Conservation (phyloP, 2,329 filamentous ascomycete species). For the Venturia oleaginea region DNA sequence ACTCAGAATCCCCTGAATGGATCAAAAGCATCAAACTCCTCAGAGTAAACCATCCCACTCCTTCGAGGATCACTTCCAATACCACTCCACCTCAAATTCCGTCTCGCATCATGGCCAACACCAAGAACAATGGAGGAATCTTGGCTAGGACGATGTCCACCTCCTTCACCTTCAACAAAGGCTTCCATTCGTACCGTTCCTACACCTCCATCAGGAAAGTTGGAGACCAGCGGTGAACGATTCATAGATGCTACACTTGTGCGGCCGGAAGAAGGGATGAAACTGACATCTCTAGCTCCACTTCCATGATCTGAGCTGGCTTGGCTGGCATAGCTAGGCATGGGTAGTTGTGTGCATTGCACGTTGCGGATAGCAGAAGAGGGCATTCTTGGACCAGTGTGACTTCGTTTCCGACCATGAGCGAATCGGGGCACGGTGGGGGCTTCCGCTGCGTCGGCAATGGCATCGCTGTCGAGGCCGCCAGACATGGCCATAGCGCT, state of each 20-base stretch:
- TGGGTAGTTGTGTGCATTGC: background rate
- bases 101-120: background rate
- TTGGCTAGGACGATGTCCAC: constrained; percentile 8
- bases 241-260: constrained; percentile 41
- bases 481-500: constrained; percentile 5
- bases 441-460: constrained; percentile 59
- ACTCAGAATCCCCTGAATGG: constrained; percentile 29
- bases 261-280: constrained; percentile 21
- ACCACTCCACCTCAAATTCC: constrained; percentile 22
- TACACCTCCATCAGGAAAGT: constrained; percentile 71
- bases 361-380: constrained; percentile 8
- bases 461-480: constrained; percentile 25
- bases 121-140: constrained; percentile 1
- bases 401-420: constrained; percentile 48
- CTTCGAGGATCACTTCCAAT: constrained; percentile 13
- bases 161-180: constrained; percentile 58
- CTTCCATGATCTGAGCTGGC: constrained; percentile 22
- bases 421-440: constrained; percentile 61
- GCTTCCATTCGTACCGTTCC: constrained; percentile 96
- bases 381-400: constrained; percentile 15
- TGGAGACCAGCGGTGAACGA: constrained; percentile 37
- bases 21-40: constrained; percentile 33
- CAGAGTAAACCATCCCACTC: constrained; percentile 14
- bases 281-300: constrained; percentile 22
- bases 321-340: constrained; percentile 17